Base-by-base conservation (phyloP, 345 rosid species). In the Euphorbia peplus region DNA sequence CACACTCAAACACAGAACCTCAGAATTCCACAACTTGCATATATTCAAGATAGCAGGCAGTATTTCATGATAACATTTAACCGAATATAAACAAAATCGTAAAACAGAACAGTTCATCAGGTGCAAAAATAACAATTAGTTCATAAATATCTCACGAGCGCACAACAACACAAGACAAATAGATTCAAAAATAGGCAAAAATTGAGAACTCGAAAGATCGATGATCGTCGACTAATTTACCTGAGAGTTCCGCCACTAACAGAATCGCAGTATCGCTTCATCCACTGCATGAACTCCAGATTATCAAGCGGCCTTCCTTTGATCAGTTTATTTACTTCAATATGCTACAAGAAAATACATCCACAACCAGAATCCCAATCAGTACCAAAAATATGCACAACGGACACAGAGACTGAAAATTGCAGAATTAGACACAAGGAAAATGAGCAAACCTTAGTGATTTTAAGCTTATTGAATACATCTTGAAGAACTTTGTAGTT, bases 201-300 rank as follows among this genome's bases (percentile, higher is more conserved):
- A 3, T 30, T 22, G 19, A 35, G 35, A 19, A 8, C 4, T 0
- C 1, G 13, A 51, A 13, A 24, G 4, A 37, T n/a, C n/a, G n/a
- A n/a, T n/a, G 29, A 29, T 10, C 16, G 18, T 5, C 22, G 19
- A 2, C 10, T 5, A 16, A 39, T 44, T 73, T 80, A 95, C 98
- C 60, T 71, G 59, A 70, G 66, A 57, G 65, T 74, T 44, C 90
- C 88, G 37, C 96, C 97, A 18, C 81, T 83, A 4, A 88, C 86
- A 58, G 98, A 86, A 82, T 95, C 99, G 15, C 92, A 92, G 77
- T 92, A 92, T 47, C 84, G 85, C 82, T 95, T 95, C 99, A 95
- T 75, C 99, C 99, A 95, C 64, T 92, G 98, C 87, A 90, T 92
- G 54, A 95, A 95, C 83, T 92, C 99, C 89, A 95, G 73, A 75